These are phyloP conservation scores for Friedmanniomyces simplex DNA, from an alignment of 495 filamentous ascomycete species.

Conservation along the genomic window DNA sequence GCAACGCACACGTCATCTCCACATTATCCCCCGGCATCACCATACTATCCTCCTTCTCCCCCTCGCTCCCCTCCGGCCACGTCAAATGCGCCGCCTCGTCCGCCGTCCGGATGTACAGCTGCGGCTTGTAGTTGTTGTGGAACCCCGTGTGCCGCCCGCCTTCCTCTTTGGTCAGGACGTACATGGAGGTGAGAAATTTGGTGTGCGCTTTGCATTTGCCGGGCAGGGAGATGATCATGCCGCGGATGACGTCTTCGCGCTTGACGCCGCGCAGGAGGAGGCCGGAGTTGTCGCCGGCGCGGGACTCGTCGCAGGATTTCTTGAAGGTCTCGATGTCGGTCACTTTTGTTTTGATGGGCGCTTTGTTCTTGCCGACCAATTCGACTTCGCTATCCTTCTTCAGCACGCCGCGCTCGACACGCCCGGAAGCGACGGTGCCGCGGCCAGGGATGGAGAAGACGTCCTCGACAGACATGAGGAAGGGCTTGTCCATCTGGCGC, in stretches of 20 bases:
- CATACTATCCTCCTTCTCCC: slow-evolving; percentile 50
- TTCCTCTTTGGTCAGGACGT: slow-evolving; percentile 94
- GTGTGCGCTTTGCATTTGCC: slow-evolving; percentile 67
- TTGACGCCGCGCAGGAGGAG: slow-evolving; percentile 88
- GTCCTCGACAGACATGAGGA: slow-evolving; percentile 97
- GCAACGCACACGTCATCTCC: slow-evolving; percentile 79
- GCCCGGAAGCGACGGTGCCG: slow-evolving; percentile 91
- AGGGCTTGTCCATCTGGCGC: slow-evolving; percentile 89
- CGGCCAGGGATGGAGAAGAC: slow-evolving; percentile 96
- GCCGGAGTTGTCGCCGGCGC: slow-evolving; percentile 96
- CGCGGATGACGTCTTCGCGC: slow-evolving; percentile 84
- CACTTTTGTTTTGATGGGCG: slow-evolving; percentile 90
- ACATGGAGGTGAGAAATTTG: slow-evolving; percentile 90
- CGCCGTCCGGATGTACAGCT: slow-evolving; percentile 90
- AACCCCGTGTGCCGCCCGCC: slow-evolving; percentile 94
- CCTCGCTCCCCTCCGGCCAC: slow-evolving; percentile 69
- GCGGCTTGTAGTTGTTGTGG: slow-evolving; percentile 84
- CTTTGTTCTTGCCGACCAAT: slow-evolving; percentile 68
- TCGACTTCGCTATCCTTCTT: slow-evolving; percentile 92
- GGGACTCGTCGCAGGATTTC: slow-evolving; percentile 90
- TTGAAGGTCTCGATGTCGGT: slow-evolving; percentile 99
- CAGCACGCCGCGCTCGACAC: slow-evolving; percentile 88
- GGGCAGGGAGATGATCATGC: slow-evolving; percentile 83
- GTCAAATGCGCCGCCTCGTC: slow-evolving; percentile 72
- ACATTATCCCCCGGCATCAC: slow-evolving; percentile 98